phyloP scores from a whole-genome alignment of 768 basidiomycete species.

The Psilocybe sp. region DNA sequence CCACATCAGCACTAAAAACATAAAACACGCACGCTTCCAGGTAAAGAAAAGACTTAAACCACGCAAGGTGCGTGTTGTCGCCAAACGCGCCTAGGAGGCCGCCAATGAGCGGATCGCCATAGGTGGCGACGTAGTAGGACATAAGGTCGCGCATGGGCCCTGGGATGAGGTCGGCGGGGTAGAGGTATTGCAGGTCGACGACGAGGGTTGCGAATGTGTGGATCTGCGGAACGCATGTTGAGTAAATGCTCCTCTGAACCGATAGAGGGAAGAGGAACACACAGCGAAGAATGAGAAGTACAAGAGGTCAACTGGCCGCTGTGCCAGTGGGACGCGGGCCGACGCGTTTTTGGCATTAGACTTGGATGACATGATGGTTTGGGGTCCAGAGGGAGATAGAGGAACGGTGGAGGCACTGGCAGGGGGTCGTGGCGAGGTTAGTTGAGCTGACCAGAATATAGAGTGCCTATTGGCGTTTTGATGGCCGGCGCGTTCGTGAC shows the following conservation, averaged over 20 bases:
- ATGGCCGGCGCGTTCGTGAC: no score
- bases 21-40: constrained; percentile 53
- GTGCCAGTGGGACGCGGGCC: constrained; percentile 34
- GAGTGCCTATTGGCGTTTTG: no score
- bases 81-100: constrained; percentile 43
- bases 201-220: constrained; percentile 70
- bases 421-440: no score
- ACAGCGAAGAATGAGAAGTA: constrained; percentile 75
- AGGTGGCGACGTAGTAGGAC: constrained; percentile 49
- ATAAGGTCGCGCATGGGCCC: constrained; percentile 40
- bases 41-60: constrained; percentile 65
- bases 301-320: constrained; percentile 62
- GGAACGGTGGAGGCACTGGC: no score
- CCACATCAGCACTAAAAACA: background rate
- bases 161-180: constrained; percentile 52
- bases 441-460: no score
- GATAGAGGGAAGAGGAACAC: constrained; percentile 1
- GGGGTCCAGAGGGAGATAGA: no score
- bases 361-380: no score
- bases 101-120: constrained; percentile 67
- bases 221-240: no score
- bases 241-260: no score
- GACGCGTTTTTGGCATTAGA: constrained; percentile 20
- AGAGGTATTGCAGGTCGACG: constrained; percentile 70
- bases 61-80: constrained; percentile 37